Evolutionary conservation across 2,329 filamentous ascomycete species (phyloP).

Genomic region (Diaporthe batatas): DNA sequence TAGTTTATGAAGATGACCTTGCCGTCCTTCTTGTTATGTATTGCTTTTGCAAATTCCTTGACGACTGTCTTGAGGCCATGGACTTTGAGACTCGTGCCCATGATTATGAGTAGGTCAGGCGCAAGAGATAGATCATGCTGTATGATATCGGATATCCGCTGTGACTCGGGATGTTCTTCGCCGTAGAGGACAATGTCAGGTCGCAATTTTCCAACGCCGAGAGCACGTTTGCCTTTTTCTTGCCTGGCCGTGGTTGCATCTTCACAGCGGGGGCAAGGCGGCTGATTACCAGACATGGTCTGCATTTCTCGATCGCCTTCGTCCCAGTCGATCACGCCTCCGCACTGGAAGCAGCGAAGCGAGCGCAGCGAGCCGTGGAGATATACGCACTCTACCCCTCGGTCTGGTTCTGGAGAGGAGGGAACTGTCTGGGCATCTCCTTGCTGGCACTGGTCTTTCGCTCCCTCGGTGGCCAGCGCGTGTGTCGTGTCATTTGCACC

Average conservation of each 20-base stretch:
- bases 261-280: constrained; percentile 75
- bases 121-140: constrained; percentile 75
- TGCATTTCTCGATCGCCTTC: constrained; percentile 66
- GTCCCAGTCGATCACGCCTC: constrained; percentile 71
- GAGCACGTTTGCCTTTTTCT: constrained; percentile 74
- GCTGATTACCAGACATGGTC: constrained; percentile 74
- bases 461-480: constrained; percentile 36
- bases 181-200: constrained; percentile 82
- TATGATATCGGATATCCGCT: constrained; percentile 76
- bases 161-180: constrained; percentile 78
- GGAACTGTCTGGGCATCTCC: constrained; percentile 27
- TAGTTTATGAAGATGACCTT: constrained; percentile 81
- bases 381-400: constrained; percentile 75
- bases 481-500: constrained; percentile 40
- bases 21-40: constrained; percentile 73
- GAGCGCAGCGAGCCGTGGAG: constrained; percentile 77
- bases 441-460: constrained; percentile 24
- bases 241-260: constrained; percentile 72
- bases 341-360: constrained; percentile 74
- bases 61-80: constrained; percentile 80
- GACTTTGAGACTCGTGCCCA: constrained; percentile 79
- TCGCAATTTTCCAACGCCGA: constrained; percentile 76
- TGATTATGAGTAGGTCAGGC: constrained; percentile 77
- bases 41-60: constrained; percentile 77
- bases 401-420: constrained; percentile 48